These are phyloP conservation scores for Lolium multiflorum DNA, from an alignment of 176 grass and related monocot species.

Conservation along the genomic window DNA sequence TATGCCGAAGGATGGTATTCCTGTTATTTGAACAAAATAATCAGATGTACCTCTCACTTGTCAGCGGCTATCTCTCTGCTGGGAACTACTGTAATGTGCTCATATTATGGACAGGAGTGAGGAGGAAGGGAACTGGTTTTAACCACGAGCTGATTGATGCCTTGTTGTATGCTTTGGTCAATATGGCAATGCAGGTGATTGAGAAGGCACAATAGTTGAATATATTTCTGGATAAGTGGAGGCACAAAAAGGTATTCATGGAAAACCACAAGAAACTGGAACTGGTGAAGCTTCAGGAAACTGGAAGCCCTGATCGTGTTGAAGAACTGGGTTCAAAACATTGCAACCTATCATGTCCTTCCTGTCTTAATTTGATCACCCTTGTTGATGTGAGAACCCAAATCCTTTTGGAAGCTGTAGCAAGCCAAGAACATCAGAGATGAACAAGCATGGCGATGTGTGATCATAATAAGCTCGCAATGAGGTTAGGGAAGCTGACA, in stretches of 20 bases:
- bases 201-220: conserved; percentile 80
- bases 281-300: conserved; percentile 84
- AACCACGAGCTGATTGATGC: conserved; percentile 82
- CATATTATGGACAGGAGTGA: conserved; percentile 92
- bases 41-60: conserved; percentile 88
- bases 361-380: neutral
- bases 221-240: conserved; percentile 98
- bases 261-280: conserved; percentile 85
- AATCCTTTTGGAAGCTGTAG: conserved; percentile 34
- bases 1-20: conserved; percentile 87
- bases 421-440: conserved; percentile 11
- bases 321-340: conserved; percentile 88
- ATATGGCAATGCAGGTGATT: conserved; percentile 72
- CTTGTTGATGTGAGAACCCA: conserved; percentile 15
- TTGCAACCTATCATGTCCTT: conserved; percentile 5
- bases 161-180: conserved; percentile 88
- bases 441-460: conserved; percentile 29
- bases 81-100: conserved; percentile 92
- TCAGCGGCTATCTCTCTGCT: conserved; percentile 76
- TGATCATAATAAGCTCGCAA: conserved; percentile 18
- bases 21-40: conserved; percentile 86
- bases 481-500: conserved; percentile 14
- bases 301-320: conserved; percentile 91
- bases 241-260: conserved; percentile 81
- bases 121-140: conserved; percentile 68